phyloP scores from a whole-genome alignment of 2,329 filamentous ascomycete genomes.

The Pyricularia sp. region DNA sequence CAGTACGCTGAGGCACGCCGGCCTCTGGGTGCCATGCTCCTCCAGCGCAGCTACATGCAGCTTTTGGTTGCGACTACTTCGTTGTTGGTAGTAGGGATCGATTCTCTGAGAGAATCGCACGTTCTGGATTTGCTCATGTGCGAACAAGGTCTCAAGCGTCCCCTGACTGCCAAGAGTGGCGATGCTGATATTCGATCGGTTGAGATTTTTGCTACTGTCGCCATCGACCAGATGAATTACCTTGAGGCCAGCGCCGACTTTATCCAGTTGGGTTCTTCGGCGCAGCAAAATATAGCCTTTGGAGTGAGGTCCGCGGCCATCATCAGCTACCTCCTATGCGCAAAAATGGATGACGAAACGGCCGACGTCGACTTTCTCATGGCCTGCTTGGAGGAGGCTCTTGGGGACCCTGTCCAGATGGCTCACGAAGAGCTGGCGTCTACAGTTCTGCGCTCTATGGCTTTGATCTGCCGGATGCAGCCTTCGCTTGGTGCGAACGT shows the following conservation, averaged over 20 bases:
- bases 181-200: slow-evolving; percentile 44
- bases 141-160: slow-evolving; percentile 33
- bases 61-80: slow-evolving; percentile 70
- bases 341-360: slow-evolving; percentile 66
- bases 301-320: slow-evolving; percentile 75
- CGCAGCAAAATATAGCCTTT: slow-evolving; percentile 76
- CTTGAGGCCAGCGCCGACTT: slow-evolving; percentile 87
- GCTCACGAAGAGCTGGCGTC: slow-evolving; percentile 63
- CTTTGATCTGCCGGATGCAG: slow-evolving; percentile 64
- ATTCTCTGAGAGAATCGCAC: slow-evolving; percentile 45
- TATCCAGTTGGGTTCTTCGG: slow-evolving; percentile 68
- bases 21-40: slow-evolving; percentile 78
- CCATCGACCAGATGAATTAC: slow-evolving; percentile 70
- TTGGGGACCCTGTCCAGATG: slow-evolving; percentile 73
- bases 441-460: slow-evolving; percentile 68
- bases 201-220: slow-evolving; percentile 55
- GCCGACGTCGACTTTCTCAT: slow-evolving; percentile 70
- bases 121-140: slow-evolving; percentile 63
- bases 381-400: slow-evolving; percentile 71
- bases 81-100: slow-evolving; percentile 51
- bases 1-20: slow-evolving; percentile 70
- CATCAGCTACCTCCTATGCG: slow-evolving; percentile 74
- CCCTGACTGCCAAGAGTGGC: slow-evolving; percentile 24
- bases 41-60: slow-evolving; percentile 80
- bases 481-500: slow-evolving; percentile 60